Evolutionary conservation across 2,329 filamentous ascomycete genomes (phyloP), one percentile per base, ranked within the genome.

Genomic region (Claviceps fusiformis): DNA sequence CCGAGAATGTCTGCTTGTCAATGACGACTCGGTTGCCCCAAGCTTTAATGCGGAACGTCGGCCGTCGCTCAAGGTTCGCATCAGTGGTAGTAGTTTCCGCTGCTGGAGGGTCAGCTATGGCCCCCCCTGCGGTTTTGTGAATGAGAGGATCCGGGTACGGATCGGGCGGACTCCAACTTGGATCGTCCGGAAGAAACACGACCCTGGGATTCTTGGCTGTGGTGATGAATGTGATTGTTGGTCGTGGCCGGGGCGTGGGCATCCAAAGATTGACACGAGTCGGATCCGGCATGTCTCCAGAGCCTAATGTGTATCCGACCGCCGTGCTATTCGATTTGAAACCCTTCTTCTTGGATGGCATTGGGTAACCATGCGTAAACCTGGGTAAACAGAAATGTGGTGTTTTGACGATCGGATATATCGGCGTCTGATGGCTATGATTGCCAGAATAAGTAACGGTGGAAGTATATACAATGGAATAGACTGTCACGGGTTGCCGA

Each of bases 201-300:
- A 79, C 74, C 9, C 73, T 71, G 0, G 78, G 77, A 55, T 80
- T 80, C 62, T 79, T 80, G 62, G 79, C 77, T 3, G 77, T 79
- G 2, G 76, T 79, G 52, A 75, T 62, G 50, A 78, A 73, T 3
- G 72, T 75, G 50, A 76, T 60, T 6, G 2, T 33, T 9, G 41
- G 47, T 17, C 50, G 46, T n/a, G 15, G 4, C 17, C 31, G 17
- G 19, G 48, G 54, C 19, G 5, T n/a, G 7, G n/a, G n/a, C 17
- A 41, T 11, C n/a, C 10, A 2, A 24, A 55, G 31, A 3, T n/a
- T 5, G 29, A 11, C 2, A 19, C 24, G 6, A n/a, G 47, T 35
- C 47, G 31, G 10, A 31, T 37, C 9, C 47, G 3, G 31, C 4
- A 35, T 1, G n/a, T 15, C 7, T 3, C 5, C 11, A 31, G 15